Evolutionary conservation across 768 basidiomycete species (phyloP).

Genomic region (Lyophyllum shimeji): DNA sequence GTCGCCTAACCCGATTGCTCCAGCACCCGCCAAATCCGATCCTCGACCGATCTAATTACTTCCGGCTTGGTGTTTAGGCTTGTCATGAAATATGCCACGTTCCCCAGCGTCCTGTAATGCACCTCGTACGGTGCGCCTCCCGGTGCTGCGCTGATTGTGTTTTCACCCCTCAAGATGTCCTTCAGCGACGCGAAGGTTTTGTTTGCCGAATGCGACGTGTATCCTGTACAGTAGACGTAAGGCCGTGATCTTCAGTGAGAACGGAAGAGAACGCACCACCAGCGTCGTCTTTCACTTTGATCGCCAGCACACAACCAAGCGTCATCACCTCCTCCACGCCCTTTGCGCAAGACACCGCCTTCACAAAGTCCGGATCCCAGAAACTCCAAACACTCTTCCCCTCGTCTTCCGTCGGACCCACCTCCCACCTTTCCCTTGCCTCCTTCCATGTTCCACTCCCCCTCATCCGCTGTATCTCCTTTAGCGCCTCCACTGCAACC

Average conservation of each 20-base stretch:
- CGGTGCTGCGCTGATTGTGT: slow-evolving; percentile 25
- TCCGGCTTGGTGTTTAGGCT: slow-evolving; percentile 70
- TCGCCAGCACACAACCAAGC: slow-evolving; percentile 80
- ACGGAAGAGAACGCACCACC: slow-evolving; percentile 44
- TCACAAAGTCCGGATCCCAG: slow-evolving; percentile 78
- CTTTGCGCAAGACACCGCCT: slow-evolving; percentile 53
- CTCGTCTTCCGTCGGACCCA: slow-evolving; percentile 1
- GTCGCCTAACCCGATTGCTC: not conserved
- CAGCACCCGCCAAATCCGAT: slow-evolving; percentile 51
- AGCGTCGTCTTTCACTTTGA: slow-evolving; percentile 62
- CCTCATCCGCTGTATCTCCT: slow-evolving; percentile 55
- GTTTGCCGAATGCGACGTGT: slow-evolving; percentile 66
- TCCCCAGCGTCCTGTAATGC: slow-evolving; percentile 86
- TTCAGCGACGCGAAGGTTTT: slow-evolving; percentile 54
- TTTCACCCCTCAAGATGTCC: slow-evolving; percentile 12
- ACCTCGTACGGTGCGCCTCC: slow-evolving; percentile 63
- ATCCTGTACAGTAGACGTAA: slow-evolving; percentile 35
- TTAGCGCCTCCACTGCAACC: slow-evolving; percentile 81
- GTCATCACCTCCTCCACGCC: slow-evolving; percentile 79
- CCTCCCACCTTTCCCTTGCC: slow-evolving; percentile 62
- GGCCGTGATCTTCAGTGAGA: not conserved
- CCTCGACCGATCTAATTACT: slow-evolving; percentile 60
- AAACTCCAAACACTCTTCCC: slow-evolving; percentile 69
- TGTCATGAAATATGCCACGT: slow-evolving; percentile 91
- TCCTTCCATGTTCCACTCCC: slow-evolving; percentile 54